Evolutionary conservation across 768 basidiomycete genomes (phyloP).

Genomic region (Tricholoma terreum): DNA sequence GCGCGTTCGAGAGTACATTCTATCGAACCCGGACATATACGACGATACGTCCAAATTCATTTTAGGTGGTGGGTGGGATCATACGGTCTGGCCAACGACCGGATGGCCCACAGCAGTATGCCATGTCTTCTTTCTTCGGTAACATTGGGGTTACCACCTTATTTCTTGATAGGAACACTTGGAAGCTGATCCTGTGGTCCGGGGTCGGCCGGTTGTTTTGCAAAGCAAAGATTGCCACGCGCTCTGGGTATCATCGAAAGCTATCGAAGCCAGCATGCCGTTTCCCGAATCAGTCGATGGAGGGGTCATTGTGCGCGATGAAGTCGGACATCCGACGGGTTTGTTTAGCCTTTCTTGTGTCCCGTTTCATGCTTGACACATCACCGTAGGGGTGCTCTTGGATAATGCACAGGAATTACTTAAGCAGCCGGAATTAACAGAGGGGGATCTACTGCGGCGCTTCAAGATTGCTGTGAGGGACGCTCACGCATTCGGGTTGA

Average conservation of each 20-base stretch:
- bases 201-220: conserved; percentile 68
- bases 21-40: conserved; percentile 52
- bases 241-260: conserved; percentile 73
- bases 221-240: conserved; percentile 90
- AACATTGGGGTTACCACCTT: no score
- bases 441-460: conserved; percentile 55
- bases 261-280: conserved; percentile 54
- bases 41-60: conserved; percentile 60
- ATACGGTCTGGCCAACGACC: conserved; percentile 64
- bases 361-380: conserved; percentile 5
- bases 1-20: conserved; percentile 59
- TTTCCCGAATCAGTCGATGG: conserved; percentile 74
- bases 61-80: conserved; percentile 89
- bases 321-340: conserved; percentile 69
- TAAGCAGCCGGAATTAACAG: conserved; percentile 58
- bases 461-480: conserved; percentile 65
- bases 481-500: conserved; percentile 70
- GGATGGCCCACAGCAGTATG: conserved; percentile 70
- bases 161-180: conserved; percentile 54
- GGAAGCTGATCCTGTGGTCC: conserved; percentile 65
- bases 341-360: conserved; percentile 12
- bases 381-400: conserved; percentile 58
- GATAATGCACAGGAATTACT: conserved; percentile 86
- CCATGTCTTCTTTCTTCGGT: conserved; percentile 3
- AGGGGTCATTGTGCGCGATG: conserved; percentile 73